Percentiles rank a stretch among this genome's conserved stretches.
phyloP scores from a whole-genome alignment of 768 basidiomycete species.

The Termitomyces sp. region DNA sequence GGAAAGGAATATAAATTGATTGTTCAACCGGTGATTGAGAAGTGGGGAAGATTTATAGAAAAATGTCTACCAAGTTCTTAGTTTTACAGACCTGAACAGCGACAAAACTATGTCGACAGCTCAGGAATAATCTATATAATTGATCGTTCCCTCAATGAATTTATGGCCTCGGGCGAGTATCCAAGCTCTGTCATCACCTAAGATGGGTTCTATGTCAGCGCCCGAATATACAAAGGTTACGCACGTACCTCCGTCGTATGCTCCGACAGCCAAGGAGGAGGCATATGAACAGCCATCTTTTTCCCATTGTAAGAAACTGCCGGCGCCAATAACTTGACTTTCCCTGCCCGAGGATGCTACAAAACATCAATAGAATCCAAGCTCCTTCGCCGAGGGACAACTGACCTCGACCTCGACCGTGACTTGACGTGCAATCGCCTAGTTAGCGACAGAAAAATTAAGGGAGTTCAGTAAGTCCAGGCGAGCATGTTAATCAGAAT shows the following conservation, averaged over 20 bases:
- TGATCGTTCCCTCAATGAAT: constrained; percentile 13
- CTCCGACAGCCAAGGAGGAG: constrained; percentile 87
- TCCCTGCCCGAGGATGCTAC: constrained; percentile 73
- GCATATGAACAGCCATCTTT: constrained; percentile 66
- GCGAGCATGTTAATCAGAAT: background rate
- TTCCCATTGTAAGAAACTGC: constrained; percentile 80
- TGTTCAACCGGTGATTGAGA: background rate
- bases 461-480: background rate
- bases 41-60: background rate
- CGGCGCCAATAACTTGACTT: constrained; percentile 75
- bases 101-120: background rate
- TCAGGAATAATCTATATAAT: constrained; percentile 10
- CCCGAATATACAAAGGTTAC: background rate
- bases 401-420: constrained; percentile 77
- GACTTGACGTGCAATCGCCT: constrained; percentile 73
- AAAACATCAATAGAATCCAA: constrained; percentile 15
- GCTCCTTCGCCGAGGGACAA: constrained; percentile 26
- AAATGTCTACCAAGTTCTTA: background rate
- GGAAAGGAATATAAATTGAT: background rate
- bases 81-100: background rate
- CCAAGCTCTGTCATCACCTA: constrained; percentile 32
- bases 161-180: constrained; percentile 15
- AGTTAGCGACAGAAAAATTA: constrained; percentile 7
- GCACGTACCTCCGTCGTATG: constrained; percentile 69
- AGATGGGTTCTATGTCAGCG: background rate